phyloP scores from a whole-genome alignment of 2,329 filamentous ascomycete species.

The Venturia nashicola region DNA sequence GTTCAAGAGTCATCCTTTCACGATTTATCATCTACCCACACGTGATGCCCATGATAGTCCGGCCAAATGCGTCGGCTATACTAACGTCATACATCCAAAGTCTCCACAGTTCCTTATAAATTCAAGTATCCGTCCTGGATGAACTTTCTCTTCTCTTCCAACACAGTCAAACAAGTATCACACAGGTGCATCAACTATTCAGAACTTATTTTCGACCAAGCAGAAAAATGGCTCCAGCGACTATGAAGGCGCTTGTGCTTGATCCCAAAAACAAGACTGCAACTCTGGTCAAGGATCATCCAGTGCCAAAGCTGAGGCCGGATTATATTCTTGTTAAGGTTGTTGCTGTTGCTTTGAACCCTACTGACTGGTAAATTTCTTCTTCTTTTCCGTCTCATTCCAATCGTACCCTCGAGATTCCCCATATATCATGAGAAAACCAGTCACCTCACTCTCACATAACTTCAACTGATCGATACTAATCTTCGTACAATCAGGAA shows the following conservation, averaged over 20 bases:
- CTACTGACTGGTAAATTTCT: slow-evolving; percentile 8
- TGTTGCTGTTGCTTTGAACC: slow-evolving; percentile 28
- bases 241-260: slow-evolving; percentile 7
- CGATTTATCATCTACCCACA: not conserved
- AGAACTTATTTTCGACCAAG: not conserved
- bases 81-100: not conserved
- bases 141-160: not conserved
- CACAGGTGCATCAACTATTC: not conserved
- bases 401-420: no score
- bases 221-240: not conserved
- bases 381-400: no score
- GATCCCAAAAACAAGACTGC: not conserved
- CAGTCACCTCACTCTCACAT: no score
- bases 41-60: not conserved
- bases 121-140: not conserved
- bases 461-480: no score
- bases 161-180: not conserved
- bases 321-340: slow-evolving; percentile 43
- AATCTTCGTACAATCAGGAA: not conserved
- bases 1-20: not conserved
- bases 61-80: not conserved
- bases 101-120: not conserved
- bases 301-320: slow-evolving; percentile 31
- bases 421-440: no score
- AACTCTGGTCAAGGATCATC: slow-evolving; percentile 8